These are phyloP conservation scores for Coffea eugenioides DNA, from an alignment of 257 asterid species.

Conservation along the genomic window DNA sequence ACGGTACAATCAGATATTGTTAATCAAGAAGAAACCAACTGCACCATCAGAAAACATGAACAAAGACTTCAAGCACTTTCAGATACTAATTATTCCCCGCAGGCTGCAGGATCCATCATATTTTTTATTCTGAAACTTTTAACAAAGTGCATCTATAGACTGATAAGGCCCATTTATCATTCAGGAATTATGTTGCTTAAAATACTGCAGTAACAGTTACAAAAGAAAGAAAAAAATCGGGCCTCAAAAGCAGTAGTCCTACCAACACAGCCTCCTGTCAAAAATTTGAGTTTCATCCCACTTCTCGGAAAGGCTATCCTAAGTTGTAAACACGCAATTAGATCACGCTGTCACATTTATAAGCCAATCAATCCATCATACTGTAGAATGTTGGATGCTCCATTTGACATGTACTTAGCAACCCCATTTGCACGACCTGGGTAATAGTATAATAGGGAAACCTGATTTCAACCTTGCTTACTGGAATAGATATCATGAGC, in stretches of 20 bases:
- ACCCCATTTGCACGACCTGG: not conserved
- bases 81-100: not conserved
- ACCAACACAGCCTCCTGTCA: not conserved
- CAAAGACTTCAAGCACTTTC: not conserved
- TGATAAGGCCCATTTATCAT: not conserved
- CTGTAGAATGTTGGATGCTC: not conserved
- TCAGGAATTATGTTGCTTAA: not conserved
- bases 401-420: not conserved
- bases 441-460: not conserved
- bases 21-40: not conserved
- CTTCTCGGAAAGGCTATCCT: not conserved
- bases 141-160: not conserved
- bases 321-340: not conserved
- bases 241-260: not conserved
- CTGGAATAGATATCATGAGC: not conserved
- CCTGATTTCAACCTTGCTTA: not conserved
- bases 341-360: not conserved
- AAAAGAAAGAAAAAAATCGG: not conserved
- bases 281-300: not conserved
- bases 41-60: not conserved
- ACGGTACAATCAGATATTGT: not conserved
- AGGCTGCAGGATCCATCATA: not conserved
- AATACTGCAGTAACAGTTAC: not conserved
- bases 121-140: not conserved
- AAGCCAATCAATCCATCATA: not conserved